Conservation (phyloP, 148 eudicot genomes). For the Fagopyrum homotropicum region DNA sequence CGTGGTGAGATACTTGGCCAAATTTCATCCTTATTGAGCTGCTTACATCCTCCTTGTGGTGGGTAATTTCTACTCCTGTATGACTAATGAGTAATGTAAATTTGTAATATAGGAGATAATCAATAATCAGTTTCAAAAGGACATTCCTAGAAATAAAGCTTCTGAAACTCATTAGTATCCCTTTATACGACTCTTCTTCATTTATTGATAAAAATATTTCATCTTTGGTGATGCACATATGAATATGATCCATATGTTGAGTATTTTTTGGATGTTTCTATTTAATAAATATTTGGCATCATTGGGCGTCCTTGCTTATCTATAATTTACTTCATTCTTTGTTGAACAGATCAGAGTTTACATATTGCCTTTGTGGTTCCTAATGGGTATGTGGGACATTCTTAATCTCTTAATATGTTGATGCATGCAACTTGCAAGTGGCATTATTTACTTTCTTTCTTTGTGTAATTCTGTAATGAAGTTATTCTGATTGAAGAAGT, state of each 20-base stretch:
- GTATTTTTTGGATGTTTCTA: not conserved
- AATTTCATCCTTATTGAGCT: not conserved
- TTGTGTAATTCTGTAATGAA: not conserved
- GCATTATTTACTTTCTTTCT: not conserved
- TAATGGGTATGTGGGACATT: conserved; percentile 48
- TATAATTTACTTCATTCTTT: conserved; percentile 10
- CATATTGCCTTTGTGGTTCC: conserved; percentile 77
- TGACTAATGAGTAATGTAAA: not conserved
- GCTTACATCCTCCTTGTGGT: not conserved
- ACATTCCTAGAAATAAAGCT: not conserved
- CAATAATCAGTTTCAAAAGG: not conserved
- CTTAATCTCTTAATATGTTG: not conserved
- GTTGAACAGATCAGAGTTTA: conserved; percentile 52
- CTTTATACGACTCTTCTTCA: not conserved
- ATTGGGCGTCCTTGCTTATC: not conserved
- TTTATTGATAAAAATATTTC: not conserved
- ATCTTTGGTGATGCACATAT: not conserved
- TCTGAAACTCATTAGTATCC: not conserved
- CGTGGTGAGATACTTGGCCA: not conserved
- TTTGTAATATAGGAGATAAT: not conserved
- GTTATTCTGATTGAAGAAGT: not conserved
- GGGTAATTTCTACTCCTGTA: not conserved
- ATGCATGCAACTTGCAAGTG: not conserved
- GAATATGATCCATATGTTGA: not conserved
- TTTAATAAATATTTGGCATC: not conserved